phyloP scores from a whole-genome alignment of 169 alveolate genomes.

The Sarcocystis neurona region DNA sequence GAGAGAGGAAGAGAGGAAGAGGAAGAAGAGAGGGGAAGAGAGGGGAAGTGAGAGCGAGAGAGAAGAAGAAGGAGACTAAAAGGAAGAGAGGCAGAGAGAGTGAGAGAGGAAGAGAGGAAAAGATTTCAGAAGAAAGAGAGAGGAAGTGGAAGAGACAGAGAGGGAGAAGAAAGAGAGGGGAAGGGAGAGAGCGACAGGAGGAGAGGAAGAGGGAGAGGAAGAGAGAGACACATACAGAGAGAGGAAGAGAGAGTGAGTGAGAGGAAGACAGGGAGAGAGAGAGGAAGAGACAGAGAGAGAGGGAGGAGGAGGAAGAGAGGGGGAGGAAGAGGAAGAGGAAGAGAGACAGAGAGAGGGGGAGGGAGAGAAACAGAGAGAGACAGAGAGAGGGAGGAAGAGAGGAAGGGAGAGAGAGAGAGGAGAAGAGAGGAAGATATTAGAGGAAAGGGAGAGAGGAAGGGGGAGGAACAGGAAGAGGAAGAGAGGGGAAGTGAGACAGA shows the following conservation, averaged over 20 bases:
- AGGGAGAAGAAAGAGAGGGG: too few relatives aligned
- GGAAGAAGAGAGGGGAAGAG: too few relatives aligned
- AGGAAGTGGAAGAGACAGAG: too few relatives aligned
- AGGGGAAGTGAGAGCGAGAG: too few relatives aligned
- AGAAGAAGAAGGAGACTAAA: too few relatives aligned
- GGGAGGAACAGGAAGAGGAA: not conserved
- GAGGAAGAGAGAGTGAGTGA: not conserved
- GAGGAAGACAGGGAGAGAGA: not conserved
- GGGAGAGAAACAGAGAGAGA: not conserved
- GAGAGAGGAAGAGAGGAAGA: too few relatives aligned
- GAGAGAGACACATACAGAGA: not conserved
- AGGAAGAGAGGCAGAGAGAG: too few relatives aligned
- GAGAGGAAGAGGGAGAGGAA: not conserved
- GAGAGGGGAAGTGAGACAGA: not conserved
- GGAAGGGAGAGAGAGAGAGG: not conserved
- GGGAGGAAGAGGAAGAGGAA: not conserved
- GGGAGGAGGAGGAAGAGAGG: conserved; percentile 13
- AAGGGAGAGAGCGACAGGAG: not conserved
- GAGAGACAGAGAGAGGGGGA: not conserved
- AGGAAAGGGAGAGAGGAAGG: not conserved
- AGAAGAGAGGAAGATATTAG: not conserved
- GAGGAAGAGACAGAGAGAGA: not conserved
- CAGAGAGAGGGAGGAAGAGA: not conserved
- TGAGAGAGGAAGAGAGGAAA: too few relatives aligned
- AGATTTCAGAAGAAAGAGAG: too few relatives aligned